A percentile compares a stretch with the other conserved stretches of the same genome.
phyloP scores from a whole-genome alignment of 805 yeast genomes.

The Saturnispora diversa region DNA sequence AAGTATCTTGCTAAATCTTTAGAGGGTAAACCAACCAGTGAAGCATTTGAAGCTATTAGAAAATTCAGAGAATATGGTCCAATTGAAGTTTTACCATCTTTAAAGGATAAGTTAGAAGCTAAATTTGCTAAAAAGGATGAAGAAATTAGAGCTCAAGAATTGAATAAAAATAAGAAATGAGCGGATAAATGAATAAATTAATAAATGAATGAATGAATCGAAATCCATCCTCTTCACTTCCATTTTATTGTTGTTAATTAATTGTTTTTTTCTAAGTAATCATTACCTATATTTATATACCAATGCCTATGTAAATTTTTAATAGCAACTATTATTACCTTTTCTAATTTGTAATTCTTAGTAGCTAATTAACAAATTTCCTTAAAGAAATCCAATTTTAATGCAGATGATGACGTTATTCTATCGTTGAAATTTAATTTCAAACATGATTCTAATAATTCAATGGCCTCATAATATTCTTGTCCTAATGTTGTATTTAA shows the following conservation, averaged over 20 bases:
- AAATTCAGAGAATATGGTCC: constrained; percentile 64
- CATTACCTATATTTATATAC: neutral
- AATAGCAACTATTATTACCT: neutral
- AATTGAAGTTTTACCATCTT: constrained; percentile 36
- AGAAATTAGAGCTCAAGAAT: constrained; percentile 7
- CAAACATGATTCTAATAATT: constrained; percentile 49
- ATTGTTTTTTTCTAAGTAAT: constrained; percentile 1
- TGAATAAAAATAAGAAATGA: constrained; percentile 7
- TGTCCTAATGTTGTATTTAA: constrained; percentile 31
- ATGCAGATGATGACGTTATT: constrained; percentile 47
- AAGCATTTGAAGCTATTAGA: constrained; percentile 40
- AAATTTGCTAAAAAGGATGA: constrained; percentile 33
- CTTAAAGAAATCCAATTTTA: constrained; percentile 52
- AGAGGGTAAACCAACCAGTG: constrained; percentile 30
- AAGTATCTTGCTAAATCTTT: constrained; percentile 13
- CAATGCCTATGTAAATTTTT: neutral
- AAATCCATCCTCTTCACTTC: too few species aligned
- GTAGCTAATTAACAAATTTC: constrained; percentile 9
- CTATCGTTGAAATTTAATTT: constrained; percentile 51
- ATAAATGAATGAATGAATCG: too few species aligned
- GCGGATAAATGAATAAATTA: too few species aligned
- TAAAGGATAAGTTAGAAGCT: constrained; percentile 32
- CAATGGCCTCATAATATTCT: constrained; percentile 39
- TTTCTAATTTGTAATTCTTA: neutral
- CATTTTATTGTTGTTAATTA: too few species aligned